Base-by-base conservation (phyloP, 371 early-diverging fungal species). In the Rhizomucor miehei region DNA sequence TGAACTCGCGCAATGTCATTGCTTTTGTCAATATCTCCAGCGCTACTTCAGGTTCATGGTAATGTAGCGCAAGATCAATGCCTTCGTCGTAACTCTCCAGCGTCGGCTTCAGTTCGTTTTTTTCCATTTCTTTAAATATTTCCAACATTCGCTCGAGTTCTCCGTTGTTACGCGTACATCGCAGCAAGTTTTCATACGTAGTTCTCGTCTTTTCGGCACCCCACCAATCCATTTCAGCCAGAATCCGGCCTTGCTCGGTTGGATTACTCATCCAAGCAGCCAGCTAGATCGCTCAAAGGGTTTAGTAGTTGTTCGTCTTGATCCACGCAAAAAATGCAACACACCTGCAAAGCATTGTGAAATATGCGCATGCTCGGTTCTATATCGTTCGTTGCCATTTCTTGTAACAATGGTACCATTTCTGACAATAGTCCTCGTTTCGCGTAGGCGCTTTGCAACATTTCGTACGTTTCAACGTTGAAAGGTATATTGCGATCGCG, bases 141-240 rank as follows among this genome's bases (percentile, higher is more conserved):
- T 79, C 71, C 10, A 79, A 35, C 0, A 67, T 69, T 14, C 61
- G 63, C 47, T 75, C 75, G 8, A 71, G 24, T 44, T 73, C 77
- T n/a, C 57, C 21, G 37, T 69, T 73, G n/a, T 73, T 51, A 29
- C 59, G 49, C 66, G 67, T 67, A 20, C 69, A 67, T 1, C 25
- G 38, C 0, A 77, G 23, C 66, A 67, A 49, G 4, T 43, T 46
- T 11, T 53, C 25, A 37, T 71, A 73, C 1, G 52, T 62, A 0
- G 67, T 62, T 9, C 49, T 52, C 13, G 25, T 39, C 25, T 50
- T 38, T 16, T 24, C 17, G 17, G 38, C 21, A 21, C 55, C 55
- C 12, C 11, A 36, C 8, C 25, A 14, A 35, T 57, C 62, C 72
- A 75, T 69, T 21, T 21, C 20, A 16, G 65, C 62, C 20, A 69